These are phyloP conservation scores for Neocallimastix lanati DNA, from an alignment of 192 early-diverging fungal genomes.

Conservation along the genomic window DNA sequence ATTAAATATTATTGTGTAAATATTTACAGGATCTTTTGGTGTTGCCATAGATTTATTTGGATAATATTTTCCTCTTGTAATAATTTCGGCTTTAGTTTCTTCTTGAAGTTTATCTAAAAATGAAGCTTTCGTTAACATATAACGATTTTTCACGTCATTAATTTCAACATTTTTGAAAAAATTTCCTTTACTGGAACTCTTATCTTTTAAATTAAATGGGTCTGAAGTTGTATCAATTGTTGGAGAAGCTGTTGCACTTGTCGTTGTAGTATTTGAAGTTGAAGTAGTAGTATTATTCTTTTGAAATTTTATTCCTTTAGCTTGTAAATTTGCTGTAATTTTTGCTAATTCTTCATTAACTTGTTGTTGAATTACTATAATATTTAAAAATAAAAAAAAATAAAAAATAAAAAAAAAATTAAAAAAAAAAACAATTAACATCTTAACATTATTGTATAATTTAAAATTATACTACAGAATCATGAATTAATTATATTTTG, in stretches of 20 bases:
- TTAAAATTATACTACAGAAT: too few relatives aligned
- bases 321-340: neutral
- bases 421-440: too few relatives aligned
- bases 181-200: neutral
- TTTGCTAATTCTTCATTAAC: neutral
- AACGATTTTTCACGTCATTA: constrained; percentile 64
- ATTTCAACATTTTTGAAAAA: constrained; percentile 54
- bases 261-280: too few relatives aligned
- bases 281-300: neutral
- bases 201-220: neutral
- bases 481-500: too few relatives aligned
- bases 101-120: constrained; percentile 57
- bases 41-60: constrained; percentile 50
- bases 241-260: neutral
- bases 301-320: neutral
- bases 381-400: too few relatives aligned
- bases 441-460: too few relatives aligned
- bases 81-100: constrained; percentile 59
- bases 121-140: constrained; percentile 54
- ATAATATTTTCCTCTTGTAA: constrained; percentile 71
- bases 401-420: too few relatives aligned
- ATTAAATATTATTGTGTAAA: too few relatives aligned
- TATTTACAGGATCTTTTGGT: constrained; percentile 39
- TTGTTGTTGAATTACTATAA: neutral
- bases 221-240: neutral